These are phyloP conservation scores for Juglanconis oblonga DNA, from an alignment of 2,329 filamentous ascomycete species.

Conservation along the genomic window DNA sequence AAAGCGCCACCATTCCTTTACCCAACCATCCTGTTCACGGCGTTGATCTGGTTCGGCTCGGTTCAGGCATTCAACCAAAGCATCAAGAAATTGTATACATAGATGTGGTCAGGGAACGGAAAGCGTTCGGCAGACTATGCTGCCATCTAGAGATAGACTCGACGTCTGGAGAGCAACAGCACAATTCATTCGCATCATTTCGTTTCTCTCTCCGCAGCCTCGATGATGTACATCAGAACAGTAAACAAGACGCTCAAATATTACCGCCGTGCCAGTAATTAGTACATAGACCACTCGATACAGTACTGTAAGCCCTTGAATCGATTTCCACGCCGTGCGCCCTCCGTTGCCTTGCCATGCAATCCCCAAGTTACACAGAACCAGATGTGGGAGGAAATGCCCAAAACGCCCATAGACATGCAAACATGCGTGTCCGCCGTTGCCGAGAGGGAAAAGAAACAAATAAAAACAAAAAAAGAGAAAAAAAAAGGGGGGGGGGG, in stretches of 20 bases:
- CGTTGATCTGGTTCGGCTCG: too few relatives aligned
- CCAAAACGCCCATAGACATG: conserved; percentile 10
- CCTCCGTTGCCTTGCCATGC: conserved; percentile 2
- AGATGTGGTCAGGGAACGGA: not conserved
- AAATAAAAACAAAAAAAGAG: not conserved
- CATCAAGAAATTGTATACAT: not conserved
- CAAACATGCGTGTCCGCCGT: conserved; percentile 1
- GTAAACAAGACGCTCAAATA: not conserved
- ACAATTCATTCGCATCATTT: not conserved
- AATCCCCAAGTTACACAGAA: not conserved
- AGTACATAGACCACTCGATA: not conserved
- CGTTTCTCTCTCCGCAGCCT: not conserved
- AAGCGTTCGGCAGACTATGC: not conserved
- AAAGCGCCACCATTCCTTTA: too few relatives aligned
- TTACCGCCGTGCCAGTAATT: not conserved
- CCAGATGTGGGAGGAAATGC: not conserved
- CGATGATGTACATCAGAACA: not conserved
- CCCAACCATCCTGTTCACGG: too few relatives aligned
- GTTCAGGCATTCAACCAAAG: too few relatives aligned
- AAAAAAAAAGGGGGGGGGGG: not conserved
- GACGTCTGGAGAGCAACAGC: not conserved
- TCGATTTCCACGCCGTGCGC: not conserved
- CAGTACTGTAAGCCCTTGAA: not conserved
- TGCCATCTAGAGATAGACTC: not conserved
- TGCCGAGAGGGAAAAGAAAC: not conserved